phyloP scores from a whole-genome alignment of 495 filamentous ascomycete species.

The Amniculicola lignicola region DNA sequence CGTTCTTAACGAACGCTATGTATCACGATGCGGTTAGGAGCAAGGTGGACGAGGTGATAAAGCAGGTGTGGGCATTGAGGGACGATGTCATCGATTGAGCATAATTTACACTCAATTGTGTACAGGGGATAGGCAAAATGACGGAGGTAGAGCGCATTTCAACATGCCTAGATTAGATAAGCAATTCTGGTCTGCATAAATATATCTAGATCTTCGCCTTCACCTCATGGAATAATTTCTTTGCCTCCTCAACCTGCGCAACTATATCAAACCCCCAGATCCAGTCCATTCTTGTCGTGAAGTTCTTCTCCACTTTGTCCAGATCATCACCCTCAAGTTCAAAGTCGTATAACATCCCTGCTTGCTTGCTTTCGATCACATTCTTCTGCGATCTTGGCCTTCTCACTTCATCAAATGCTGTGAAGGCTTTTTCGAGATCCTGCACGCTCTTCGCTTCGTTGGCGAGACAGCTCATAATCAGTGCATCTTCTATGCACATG shows the following conservation, averaged over 20 bases:
- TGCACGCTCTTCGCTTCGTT: conserved; percentile 40
- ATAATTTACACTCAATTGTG: background rate
- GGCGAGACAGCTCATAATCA: conserved; percentile 57
- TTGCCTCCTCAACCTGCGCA: conserved; percentile 30
- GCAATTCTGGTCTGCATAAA: no score
- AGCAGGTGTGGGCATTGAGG: conserved; percentile 38
- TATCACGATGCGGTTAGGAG: conserved; percentile 78
- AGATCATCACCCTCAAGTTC: conserved; percentile 38
- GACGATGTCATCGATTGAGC: conserved; percentile 42
- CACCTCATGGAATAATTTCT: conserved; percentile 14
- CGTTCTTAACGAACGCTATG: conserved; percentile 78
- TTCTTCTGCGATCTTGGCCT: conserved; percentile 43
- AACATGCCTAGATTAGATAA: no score
- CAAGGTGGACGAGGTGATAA: conserved; percentile 65
- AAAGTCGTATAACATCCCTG: conserved; percentile 39
- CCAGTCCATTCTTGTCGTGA: conserved; percentile 60
- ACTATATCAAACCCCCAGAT: conserved; percentile 50
- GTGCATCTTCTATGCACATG: conserved; percentile 66
- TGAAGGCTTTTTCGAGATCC: conserved; percentile 54
- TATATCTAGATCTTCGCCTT: background rate
- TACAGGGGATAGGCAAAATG: background rate
- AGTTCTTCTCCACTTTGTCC: conserved; percentile 38
- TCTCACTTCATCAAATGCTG: conserved; percentile 59
- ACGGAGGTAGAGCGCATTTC: no score
- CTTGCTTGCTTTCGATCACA: conserved; percentile 34